Base-by-base conservation (phyloP, 2,329 filamentous ascomycete species). In the Exophiala viscosa region DNA sequence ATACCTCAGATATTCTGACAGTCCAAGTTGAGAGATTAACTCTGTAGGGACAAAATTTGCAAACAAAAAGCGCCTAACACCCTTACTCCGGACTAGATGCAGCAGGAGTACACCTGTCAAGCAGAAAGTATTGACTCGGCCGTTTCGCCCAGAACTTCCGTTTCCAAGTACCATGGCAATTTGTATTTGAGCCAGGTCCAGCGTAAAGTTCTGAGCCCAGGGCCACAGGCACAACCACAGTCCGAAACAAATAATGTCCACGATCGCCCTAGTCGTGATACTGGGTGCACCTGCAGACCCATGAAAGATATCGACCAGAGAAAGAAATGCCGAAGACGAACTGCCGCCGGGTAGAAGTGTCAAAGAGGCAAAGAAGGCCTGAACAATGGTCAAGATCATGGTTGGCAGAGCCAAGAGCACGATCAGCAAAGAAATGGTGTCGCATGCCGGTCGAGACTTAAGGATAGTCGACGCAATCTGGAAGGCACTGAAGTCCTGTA, bases 351-450 rank as follows among this genome's bases (percentile, higher is more conserved):
- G 88, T 58, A 96, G 90, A 67, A 96, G 95, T 43, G 91, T 96
- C 67, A 96, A 81, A 60, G 90, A 86, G 62, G 92, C 90, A 73
- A 96, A 97, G 61, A 96, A 81, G 67, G 90, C 86, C 71, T 96
- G 95, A 65, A 96, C 89, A 69, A 90, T 79, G 59, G 90, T 92
- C 65, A 96, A 80, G 53, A 92, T 85, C 65, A 92, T 85, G 17
- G 91, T 89, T 28, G 92, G 91, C 8, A 96, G 83, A 68, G 95
- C 91, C 72, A 96, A 87, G 62, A 97, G 82, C 64, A 96, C 88
- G 72, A 96, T 96, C 69, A 97, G 84, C 66, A 97, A 96, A 68
- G 92, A 90, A 72, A 96, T 89, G 56, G 92, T 96, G 74, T 97
- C 92, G 74, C 90, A 88, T 67, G 96, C 84, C 48, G 92, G 92